These are phyloP conservation scores for Paramecium sonneborni DNA, from an alignment of 73 alveolate genomes.

Conservation along the genomic window DNA sequence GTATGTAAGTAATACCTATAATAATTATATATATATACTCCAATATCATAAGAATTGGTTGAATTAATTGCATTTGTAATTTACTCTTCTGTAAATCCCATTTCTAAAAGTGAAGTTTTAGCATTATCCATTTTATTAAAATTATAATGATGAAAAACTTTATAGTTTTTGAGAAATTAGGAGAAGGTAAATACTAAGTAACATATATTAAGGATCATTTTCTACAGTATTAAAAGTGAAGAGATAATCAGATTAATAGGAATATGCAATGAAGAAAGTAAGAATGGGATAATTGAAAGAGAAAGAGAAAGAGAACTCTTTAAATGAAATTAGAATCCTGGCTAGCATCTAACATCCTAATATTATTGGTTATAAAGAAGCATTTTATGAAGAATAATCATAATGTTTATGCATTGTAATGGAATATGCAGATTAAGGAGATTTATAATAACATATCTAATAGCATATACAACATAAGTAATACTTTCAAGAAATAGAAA, in stretches of 20 bases:
- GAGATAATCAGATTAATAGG: constrained; percentile 70
- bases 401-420: constrained; percentile 70
- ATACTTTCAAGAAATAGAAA: constrained; percentile 70
- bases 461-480: constrained; percentile 66
- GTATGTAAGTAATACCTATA: not conserved
- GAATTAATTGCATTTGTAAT: not conserved
- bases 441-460: constrained; percentile 74
- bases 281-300: constrained; percentile 67
- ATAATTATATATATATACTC: not conserved
- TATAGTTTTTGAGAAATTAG: constrained; percentile 67
- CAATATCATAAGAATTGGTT: not conserved
- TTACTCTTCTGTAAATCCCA: not conserved
- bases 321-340: constrained; percentile 81
- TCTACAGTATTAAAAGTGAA: constrained; percentile 78
- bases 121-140: not conserved
- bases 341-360: constrained; percentile 74
- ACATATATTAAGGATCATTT: constrained; percentile 52
- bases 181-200: constrained; percentile 69
- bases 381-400: constrained; percentile 70
- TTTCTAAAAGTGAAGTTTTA: not conserved
- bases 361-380: constrained; percentile 72
- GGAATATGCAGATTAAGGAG: constrained; percentile 82
- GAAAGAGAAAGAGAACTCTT: constrained; percentile 77
- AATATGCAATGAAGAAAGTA: constrained; percentile 79
- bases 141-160: constrained; percentile 65